phyloP scores from a whole-genome alignment of 2,329 filamentous ascomycete species.

The Atkinsonella hypoxylon region DNA sequence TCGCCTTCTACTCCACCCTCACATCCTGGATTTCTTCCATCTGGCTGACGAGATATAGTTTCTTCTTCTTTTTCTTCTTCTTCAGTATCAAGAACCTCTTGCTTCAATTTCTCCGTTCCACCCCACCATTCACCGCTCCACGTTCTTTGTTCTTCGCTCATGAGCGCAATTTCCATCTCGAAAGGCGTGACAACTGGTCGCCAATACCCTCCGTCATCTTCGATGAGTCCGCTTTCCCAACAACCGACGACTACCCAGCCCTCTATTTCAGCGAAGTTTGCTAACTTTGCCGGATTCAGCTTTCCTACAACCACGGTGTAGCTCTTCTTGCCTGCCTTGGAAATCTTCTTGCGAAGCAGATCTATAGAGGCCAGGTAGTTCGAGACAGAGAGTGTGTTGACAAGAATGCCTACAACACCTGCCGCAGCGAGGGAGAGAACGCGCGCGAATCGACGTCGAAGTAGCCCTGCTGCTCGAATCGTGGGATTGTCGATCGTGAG shows the following conservation, averaged over 20 bases:
- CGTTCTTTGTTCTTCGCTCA: slow-evolving; percentile 60
- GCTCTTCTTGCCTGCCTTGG: slow-evolving; percentile 76
- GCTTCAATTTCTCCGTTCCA: slow-evolving; percentile 62
- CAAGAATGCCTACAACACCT: slow-evolving; percentile 81
- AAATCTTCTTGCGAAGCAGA: slow-evolving; percentile 60
- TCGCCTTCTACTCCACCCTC: slow-evolving; percentile 41
- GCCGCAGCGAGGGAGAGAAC: slow-evolving; percentile 69
- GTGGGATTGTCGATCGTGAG: slow-evolving; percentile 35
- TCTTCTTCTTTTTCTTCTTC: slow-evolving; percentile 9
- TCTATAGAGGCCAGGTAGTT: slow-evolving; percentile 80
- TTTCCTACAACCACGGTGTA: slow-evolving; percentile 97
- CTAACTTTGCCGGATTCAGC: slow-evolving; percentile 87
- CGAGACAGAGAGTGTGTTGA: slow-evolving; percentile 86
- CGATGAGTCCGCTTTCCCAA: slow-evolving; percentile 91
- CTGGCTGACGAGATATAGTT: too few relatives aligned
- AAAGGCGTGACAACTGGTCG: slow-evolving; percentile 89
- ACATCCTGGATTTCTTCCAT: neutral
- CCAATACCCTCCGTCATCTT: slow-evolving; percentile 73
- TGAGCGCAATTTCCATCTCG: slow-evolving; percentile 70
- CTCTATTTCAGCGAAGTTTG: slow-evolving; percentile 90
- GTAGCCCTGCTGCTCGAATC: slow-evolving; percentile 37
- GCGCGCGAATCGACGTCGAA: slow-evolving; percentile 81
- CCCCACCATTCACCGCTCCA: slow-evolving; percentile 88
- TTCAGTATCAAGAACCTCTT: slow-evolving; percentile 17
- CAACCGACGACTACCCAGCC: slow-evolving; percentile 97